Evolutionary conservation across 495 filamentous ascomycete species (phyloP), one percentile per base, ranked within the genome.

Genomic region (Hyphodiscus hymeniophilus): DNA sequence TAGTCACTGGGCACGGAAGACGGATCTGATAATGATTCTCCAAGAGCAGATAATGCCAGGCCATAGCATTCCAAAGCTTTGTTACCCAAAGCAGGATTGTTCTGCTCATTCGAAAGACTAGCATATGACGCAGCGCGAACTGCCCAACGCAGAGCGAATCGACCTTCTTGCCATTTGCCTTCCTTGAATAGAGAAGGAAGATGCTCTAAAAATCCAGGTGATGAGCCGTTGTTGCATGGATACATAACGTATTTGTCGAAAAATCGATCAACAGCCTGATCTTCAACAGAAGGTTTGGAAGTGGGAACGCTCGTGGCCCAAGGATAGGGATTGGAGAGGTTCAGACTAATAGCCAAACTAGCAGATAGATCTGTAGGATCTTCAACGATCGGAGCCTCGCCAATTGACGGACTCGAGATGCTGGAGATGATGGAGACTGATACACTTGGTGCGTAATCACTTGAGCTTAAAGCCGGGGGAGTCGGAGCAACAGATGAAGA

Each of bases 211-310:
- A 66, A 66, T 3, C 60, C 60, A 15, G 62, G 55, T 7, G 51
- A 47, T 2, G 62, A 66, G n/a, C 38, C 52, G 38, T 61, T 50
- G 34, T 57, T 61, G 46, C 60, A 65, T 15, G 62, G 60, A 20
- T 65, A 63, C 30, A 66, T 53, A 21, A 65, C 59, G 50, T 65
- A 65, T 45, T 58, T 63, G 26, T 59, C 64, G 21, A 65, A 49
- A 45, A 65, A 66, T 1, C 41, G 35, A 39, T 52, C 34, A 32
- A 63, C 57, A 7, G 50, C 57, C 28, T 55, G 45, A 16, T 66
- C 59, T 48, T 66, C 63, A 0, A 44, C 40, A 10, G 52, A 16
- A 28, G 54, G 48, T 22, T 38, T 4, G 28, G 20, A 8, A 43
- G 48, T 17, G 12, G 39, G 39, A 42, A 48, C n/a, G 7, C 15